Conservation (phyloP, 2,329 filamentous ascomycete genomes). For the Epichloe sibirici region DNA sequence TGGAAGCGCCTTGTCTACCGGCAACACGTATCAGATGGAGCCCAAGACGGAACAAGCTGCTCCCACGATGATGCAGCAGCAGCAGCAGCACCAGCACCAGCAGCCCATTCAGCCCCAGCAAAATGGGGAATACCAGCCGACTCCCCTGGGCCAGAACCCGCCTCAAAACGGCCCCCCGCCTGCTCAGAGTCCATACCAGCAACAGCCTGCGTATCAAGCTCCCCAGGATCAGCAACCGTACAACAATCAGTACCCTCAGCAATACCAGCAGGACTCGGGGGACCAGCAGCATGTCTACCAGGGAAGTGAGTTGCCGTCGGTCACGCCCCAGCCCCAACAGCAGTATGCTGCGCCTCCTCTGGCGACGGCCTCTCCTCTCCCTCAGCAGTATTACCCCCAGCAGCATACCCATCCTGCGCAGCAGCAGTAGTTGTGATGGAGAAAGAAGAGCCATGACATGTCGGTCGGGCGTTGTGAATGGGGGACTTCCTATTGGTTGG, state of each 20-base stretch:
- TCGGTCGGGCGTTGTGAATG: neutral
- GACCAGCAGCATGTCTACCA: conserved; percentile 12
- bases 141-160: conserved; percentile 12
- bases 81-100: conserved; percentile 11
- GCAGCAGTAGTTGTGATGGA: neutral
- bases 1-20: conserved; percentile 4
- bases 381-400: conserved; percentile 12
- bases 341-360: conserved; percentile 10
- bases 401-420: neutral
- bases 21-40: conserved; percentile 21
- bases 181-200: conserved; percentile 17
- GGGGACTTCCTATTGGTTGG: neutral
- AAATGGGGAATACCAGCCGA: conserved; percentile 6
- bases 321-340: conserved; percentile 7
- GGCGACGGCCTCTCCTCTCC: conserved; percentile 8
- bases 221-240: conserved; percentile 11
- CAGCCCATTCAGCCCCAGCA: conserved; percentile 11
- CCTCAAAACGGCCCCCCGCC: conserved; percentile 13
- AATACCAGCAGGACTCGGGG: neutral
- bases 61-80: conserved; percentile 7
- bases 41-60: conserved; percentile 15
- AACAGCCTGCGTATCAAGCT: conserved; percentile 15
- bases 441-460: neutral
- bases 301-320: conserved; percentile 4
- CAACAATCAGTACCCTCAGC: neutral